Base-by-base conservation (phyloP, 2,329 filamentous ascomycete genomes). In the Pseudogymnoascus sp. region DNA sequence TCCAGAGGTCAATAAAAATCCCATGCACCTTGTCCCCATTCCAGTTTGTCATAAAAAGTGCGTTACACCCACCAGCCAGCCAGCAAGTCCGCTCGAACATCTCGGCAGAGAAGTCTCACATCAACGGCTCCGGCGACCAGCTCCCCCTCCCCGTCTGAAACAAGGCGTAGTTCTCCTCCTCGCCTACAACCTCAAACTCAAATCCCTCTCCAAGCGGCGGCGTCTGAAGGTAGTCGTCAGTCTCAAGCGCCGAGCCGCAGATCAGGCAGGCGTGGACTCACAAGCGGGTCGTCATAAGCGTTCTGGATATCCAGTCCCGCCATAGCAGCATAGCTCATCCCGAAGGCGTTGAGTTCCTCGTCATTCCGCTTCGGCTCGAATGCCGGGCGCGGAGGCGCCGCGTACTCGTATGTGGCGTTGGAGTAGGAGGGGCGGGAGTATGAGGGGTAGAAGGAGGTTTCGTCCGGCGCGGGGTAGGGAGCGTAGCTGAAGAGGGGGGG, bases 401-500 rank as follows among this genome's bases (percentile, higher is more conserved):
- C 76, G 75, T 86, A 86, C 69, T 78, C 80, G 71, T 84, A 86
- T 81, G 18, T 72, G 67, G 62, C 71, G 64, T 59, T 72, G 70
- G 62, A 75, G 72, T n/a, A 64, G 59, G 61, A 66, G 63, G 16
- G 79, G 76, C 60, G 81, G 63, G 80, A 80, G 70, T 88, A 87
- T 28, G 83, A 78, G 63, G 81, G 74, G 70, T 89, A 82, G 66
- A 84, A 60, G 14, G 56, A 38, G 68, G 86, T 79, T 71, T 86
- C 83, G 66, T 90, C 87, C 21, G 85, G 82, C 50, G 84, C 80
- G 12, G 85, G 82, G 71, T 90, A 89, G n/a, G 84, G 75, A 62
- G 84, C 81, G 77, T 89, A 90, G 62, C 78, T 77, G 70, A 88
- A 87, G 60, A 88, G 84, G 63, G 88, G 87, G 62, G 89, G 89